A percentile compares a stretch with the other conserved stretches of the same genome.
Evolutionary conservation across 129 eudicot species (phyloP).

Genomic region (Arctium lappa): DNA sequence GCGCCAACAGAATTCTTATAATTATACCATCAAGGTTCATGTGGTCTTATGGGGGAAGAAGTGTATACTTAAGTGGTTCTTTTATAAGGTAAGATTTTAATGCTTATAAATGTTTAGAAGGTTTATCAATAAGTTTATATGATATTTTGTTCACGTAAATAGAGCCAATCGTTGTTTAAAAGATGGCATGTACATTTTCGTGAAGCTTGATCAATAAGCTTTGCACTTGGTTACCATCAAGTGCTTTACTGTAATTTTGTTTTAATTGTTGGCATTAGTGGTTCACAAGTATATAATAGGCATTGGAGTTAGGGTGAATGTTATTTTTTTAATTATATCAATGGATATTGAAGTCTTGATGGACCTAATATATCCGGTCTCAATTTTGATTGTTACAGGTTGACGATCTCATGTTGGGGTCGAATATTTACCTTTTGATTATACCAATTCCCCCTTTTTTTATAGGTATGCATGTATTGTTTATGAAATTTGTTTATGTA

Average conservation of each 20-base stretch:
- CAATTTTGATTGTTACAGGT: too few species aligned
- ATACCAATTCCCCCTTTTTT: too few species aligned
- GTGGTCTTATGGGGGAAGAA: slow-evolving; percentile 89
- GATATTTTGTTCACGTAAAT: slow-evolving; percentile 6
- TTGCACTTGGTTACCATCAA: slow-evolving; percentile 91
- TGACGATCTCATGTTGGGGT: too few species aligned
- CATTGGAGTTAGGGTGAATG: not conserved
- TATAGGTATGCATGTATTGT: too few species aligned
- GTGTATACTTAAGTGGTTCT: slow-evolving; percentile 72
- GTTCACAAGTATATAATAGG: not conserved
- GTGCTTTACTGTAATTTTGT: slow-evolving; percentile 27
- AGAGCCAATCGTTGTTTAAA: not conserved
- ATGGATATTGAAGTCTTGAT: too few species aligned
- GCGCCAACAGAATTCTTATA: slow-evolving; percentile 37
- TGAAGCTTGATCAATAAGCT: slow-evolving; percentile 71
- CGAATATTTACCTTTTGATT: too few species aligned
- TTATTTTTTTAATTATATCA: not conserved
- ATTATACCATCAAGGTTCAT: slow-evolving; percentile 70
- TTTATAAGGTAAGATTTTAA: slow-evolving; percentile 64
- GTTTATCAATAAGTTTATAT: slow-evolving; percentile 8
- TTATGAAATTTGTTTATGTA: too few species aligned
- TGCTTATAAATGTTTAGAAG: not conserved
- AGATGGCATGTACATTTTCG: not conserved
- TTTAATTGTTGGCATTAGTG: not conserved
- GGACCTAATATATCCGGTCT: too few species aligned